Evolutionary conservation across 441 rosid genomes (phyloP).

Genomic region (Hura crepitans): DNA sequence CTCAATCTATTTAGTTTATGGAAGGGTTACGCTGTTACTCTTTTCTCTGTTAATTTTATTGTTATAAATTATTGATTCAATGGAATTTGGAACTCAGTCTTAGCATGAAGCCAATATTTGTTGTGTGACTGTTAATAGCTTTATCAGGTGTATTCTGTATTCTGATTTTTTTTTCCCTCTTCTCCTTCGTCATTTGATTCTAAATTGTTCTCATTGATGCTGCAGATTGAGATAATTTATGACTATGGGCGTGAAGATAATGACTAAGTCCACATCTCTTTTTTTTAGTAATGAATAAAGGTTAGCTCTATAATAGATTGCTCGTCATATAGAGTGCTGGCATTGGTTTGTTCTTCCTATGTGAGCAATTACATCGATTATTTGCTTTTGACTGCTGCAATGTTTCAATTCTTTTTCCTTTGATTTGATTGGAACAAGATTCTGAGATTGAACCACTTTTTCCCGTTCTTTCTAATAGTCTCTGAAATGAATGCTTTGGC

Average conservation of each 20-base stretch:
- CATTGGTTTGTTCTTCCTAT: no score
- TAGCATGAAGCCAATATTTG: not conserved
- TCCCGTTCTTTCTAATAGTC: not conserved
- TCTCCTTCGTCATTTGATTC: not conserved
- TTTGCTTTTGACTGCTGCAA: not conserved
- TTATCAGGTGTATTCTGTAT: not conserved
- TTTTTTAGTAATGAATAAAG: slow-evolving; percentile 35
- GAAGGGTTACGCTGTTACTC: not conserved
- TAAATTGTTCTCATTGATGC: not conserved
- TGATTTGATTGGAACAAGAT: not conserved
- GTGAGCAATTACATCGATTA: not conserved
- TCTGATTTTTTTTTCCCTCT: not conserved
- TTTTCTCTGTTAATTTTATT: not conserved
- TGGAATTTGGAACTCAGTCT: not conserved
- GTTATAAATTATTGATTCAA: not conserved
- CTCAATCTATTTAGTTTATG: not conserved
- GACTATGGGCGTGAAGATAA: slow-evolving; percentile 81
- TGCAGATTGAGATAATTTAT: slow-evolving; percentile 88
- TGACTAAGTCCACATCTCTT: slow-evolving; percentile 31
- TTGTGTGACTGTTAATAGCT: not conserved
- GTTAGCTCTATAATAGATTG: slow-evolving; percentile 26
- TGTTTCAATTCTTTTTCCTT: not conserved
- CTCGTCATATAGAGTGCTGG: not conserved
- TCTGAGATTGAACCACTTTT: not conserved
- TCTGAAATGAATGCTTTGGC: not conserved